Base-by-base conservation (phyloP, 306 rosid species). In the Vigna hirtella region DNA sequence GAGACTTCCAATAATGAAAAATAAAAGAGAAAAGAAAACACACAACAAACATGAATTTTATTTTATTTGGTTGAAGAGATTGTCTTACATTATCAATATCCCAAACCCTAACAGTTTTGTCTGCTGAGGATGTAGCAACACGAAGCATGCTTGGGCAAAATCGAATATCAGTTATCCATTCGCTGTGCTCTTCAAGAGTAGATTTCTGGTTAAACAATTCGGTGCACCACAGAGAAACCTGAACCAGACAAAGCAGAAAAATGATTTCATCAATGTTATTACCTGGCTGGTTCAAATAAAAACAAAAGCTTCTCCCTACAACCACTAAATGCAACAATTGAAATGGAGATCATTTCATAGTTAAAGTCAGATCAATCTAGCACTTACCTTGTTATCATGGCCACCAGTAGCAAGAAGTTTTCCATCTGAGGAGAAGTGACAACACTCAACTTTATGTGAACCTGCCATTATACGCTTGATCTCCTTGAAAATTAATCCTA, bases 361-460 rank as follows among this genome's bases (percentile, higher is more conserved):
- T 66, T 34, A 45, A 72, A 26, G 68, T 66, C 40, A 50, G 77
- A 57, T 50, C 38, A 73, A 58, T 58, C 70, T 15, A 51, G 45
- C 10, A 53, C 81, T 57, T 70, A 90, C 98, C 96, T 90, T 94
- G 66, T 84, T 89, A 71, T 94, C 94, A 36, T 77, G 89, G 62
- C 97, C 98, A 81, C 91, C 97, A n/a, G 93, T 94, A 70, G 88
- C 97, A 84, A 93, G 86, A 79, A 90, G 85, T 83, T 89, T 93
- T 71, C 98, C 98, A 76, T 93, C 96, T 43, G 89, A 86, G 56
- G 98, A 94, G 83, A 94, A 94, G 83, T 92, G 85, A 77, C 97
- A 94, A 49, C 97, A 89, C 80, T 89, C 94, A 65, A 91, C 79
- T 86, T 90, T 85, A 45, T 57, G 83, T 9, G 86, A 61, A 83